These are phyloP conservation scores for Lithospermum erythrorhizon DNA, from an alignment of 257 asterid species.

Conservation along the genomic window DNA sequence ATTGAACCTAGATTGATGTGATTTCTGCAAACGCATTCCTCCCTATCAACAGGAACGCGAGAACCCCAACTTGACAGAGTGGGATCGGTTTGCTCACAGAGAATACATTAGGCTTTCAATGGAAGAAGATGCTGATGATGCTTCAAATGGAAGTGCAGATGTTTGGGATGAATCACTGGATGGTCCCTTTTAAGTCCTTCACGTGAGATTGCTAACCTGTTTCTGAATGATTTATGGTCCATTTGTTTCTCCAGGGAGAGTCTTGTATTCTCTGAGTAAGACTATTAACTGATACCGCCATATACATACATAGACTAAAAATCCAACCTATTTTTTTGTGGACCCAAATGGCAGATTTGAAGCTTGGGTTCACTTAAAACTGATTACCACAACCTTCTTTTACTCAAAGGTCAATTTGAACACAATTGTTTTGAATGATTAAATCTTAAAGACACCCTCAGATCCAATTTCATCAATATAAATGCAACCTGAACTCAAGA, in stretches of 20 bases:
- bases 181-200: conserved; percentile 83
- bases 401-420: not conserved
- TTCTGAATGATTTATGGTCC: not conserved
- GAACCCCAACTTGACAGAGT: conserved; percentile 93
- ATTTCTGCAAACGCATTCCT: conserved; percentile 6
- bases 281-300: too few relatives aligned
- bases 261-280: too few relatives aligned
- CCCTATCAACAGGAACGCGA: conserved; percentile 79
- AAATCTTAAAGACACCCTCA: too few relatives aligned
- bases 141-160: conserved; percentile 99
- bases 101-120: conserved; percentile 98
- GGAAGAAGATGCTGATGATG: conserved; percentile 99
- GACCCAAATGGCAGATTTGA: too few relatives aligned
- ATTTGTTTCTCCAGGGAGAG: not conserved
- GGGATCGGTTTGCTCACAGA: conserved; percentile 99
- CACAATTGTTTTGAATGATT: not conserved
- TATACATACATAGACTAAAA: too few relatives aligned
- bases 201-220: conserved; percentile 25
- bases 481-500: not conserved
- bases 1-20: not conserved
- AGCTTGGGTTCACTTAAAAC: too few relatives aligned
- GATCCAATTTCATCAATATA: too few relatives aligned
- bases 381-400: not conserved
- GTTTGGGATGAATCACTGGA: conserved; percentile 99
- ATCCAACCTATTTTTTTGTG: too few relatives aligned